phyloP scores from a whole-genome alignment of 2,329 filamentous ascomycete genomes.

The Penicillium sp. region DNA sequence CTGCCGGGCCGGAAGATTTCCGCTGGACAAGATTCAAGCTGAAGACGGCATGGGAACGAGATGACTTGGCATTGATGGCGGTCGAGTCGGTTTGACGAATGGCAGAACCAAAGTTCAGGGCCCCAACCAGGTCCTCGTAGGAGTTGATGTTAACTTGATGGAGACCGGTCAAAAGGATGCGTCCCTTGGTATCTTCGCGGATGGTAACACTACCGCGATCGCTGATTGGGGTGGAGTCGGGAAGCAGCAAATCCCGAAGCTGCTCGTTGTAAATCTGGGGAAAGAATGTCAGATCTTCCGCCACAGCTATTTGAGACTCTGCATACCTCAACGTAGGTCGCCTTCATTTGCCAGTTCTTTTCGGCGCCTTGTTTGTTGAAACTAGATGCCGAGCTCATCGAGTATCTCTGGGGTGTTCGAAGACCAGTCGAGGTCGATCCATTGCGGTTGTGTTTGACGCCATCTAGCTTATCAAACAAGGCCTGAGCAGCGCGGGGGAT shows the following conservation, averaged over 20 bases:
- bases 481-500: slow-evolving; percentile 84
- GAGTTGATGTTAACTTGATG: slow-evolving; percentile 86
- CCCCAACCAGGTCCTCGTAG: slow-evolving; percentile 83
- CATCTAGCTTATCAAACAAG: slow-evolving; percentile 83
- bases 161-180: slow-evolving; percentile 88
- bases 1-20: slow-evolving; percentile 52
- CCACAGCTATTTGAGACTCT: background rate
- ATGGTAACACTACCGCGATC: slow-evolving; percentile 84
- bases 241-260: slow-evolving; percentile 80
- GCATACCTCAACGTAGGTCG: slow-evolving; percentile 75
- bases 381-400: slow-evolving; percentile 54
- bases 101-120: slow-evolving; percentile 85
- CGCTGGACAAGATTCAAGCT: slow-evolving; percentile 87
- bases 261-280: slow-evolving; percentile 93
- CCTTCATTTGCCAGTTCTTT: slow-evolving; percentile 85
- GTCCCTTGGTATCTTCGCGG: slow-evolving; percentile 88
- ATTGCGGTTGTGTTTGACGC: slow-evolving; percentile 55
- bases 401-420: slow-evolving; percentile 76
- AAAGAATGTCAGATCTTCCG: slow-evolving; percentile 1
- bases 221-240: slow-evolving; percentile 65
- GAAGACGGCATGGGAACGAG: slow-evolving; percentile 95
- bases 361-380: slow-evolving; percentile 53
- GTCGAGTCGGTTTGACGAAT: slow-evolving; percentile 97
- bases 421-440: slow-evolving; percentile 76
- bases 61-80: slow-evolving; percentile 95